Base-by-base conservation (phyloP, 23 red algal genomes). In the Gracilaria domingensis region DNA sequence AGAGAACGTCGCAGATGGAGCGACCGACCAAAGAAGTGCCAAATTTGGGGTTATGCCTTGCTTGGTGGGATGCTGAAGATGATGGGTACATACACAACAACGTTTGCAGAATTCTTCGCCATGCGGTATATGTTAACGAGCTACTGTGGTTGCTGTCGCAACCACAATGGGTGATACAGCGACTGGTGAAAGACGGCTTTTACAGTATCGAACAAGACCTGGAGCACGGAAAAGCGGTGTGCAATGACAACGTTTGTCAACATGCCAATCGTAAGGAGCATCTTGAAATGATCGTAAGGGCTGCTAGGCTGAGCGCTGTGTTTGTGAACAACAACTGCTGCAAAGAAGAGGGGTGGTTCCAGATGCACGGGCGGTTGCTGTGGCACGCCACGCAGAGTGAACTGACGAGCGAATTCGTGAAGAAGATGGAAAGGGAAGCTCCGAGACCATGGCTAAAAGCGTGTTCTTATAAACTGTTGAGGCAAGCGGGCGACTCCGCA, bases 21-120 rank as follows among this genome's bases (percentile, higher is more conserved):
- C 6, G 21, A 4, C 17, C 11, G 5, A 45, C 5, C 4, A 45
- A 45, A 11, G 5, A 7, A 45, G 5, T 11, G 42, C 42, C n/a
- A 45, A 45, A 11, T 11, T 45, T 11, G 4, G 42, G 11, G 4
- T 45, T 16, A 6, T 29, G 3, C 23, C 58, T 5, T 14, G 6
- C 58, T 4, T 64, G 58, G 58, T 64, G 58, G 58, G 17, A 29
- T 29, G 21, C 3, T 64, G 58, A 64, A 29, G 58, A 64, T 64
- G 58, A 64, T 64, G 58, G 58, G 58, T 64, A 64, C 14, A n/a
- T 64, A 26, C 58, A 64, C 58, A 64, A 64, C 58, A 64, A 64
- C 26, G 6, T 64, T 64, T 64, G 58, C 58, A 64, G 58, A 29
- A 64, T 64, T 5, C 58, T 64, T 16, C 58, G 58, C 3, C 4